A percentile compares a stretch with the other conserved stretches of the same genome.
Evolutionary conservation across 257 asterid genomes (phyloP).

Genomic region (Verbena officinalis): DNA sequence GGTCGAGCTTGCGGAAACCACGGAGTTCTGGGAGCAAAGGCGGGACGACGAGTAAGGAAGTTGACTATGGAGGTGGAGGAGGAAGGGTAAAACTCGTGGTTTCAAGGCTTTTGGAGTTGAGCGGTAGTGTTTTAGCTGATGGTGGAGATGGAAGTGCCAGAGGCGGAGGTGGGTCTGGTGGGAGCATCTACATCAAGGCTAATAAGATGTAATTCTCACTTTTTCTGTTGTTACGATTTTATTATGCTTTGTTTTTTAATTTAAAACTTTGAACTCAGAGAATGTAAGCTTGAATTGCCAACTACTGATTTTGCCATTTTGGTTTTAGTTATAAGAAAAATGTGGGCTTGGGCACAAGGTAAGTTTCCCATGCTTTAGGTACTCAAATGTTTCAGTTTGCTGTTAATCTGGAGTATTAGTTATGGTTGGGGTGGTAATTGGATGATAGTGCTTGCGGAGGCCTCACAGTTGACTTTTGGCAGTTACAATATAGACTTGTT

Average conservation of each 20-base stretch:
- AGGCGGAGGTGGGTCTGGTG: neutral
- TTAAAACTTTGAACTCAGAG: no score
- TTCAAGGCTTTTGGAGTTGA: neutral
- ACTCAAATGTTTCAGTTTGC: no score
- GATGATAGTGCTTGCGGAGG: neutral
- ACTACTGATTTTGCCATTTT: neutral
- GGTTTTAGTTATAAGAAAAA: no score
- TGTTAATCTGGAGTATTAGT: neutral
- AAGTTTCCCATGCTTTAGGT: no score
- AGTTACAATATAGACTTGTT: neutral
- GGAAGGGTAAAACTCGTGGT: neutral
- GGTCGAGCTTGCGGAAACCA: neutral
- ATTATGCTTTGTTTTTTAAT: no score
- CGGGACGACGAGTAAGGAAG: neutral
- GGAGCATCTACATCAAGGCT: neutral
- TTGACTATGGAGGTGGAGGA: neutral
- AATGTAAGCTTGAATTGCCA: neutral
- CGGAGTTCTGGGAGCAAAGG: neutral
- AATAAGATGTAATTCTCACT: neutral
- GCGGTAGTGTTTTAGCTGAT: neutral
- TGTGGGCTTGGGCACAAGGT: no score
- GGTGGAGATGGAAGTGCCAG: neutral
- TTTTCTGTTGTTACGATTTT: neutral
- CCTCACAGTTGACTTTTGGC: no score
- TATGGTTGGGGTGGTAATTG: slow-evolving; percentile 11